Conservation (phyloP, 2,329 filamentous ascomycete genomes). For the Diaporthe sp. region DNA sequence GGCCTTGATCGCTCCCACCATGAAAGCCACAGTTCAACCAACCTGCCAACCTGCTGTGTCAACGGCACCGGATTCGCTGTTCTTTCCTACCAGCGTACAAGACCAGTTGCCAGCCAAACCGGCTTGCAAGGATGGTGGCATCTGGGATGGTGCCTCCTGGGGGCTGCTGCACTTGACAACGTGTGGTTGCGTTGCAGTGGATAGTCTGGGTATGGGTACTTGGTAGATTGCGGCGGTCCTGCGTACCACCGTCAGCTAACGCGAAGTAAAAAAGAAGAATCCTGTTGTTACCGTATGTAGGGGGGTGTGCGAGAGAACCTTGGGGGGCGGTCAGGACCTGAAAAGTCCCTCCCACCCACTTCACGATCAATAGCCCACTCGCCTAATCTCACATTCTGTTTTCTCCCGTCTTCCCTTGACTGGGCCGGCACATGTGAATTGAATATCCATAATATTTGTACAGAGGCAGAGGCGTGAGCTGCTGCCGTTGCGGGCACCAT, state of each 20-base stretch:
- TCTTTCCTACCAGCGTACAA: not conserved
- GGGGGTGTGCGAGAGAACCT: not conserved
- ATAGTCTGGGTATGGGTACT: constrained; percentile 23
- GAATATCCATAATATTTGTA: constrained; percentile 22
- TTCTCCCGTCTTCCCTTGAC: constrained; percentile 8
- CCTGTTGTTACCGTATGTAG: not conserved
- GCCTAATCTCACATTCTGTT: constrained; percentile 11
- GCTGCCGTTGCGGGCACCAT: constrained; percentile 20
- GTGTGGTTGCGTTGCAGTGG: constrained; percentile 26
- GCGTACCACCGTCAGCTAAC: constrained; percentile 18
- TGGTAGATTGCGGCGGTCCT: constrained; percentile 17
- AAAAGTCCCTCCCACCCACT: constrained; percentile 24
- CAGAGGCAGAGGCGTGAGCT: constrained; percentile 17
- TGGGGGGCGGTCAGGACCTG: constrained; percentile 20
- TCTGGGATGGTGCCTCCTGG: not conserved
- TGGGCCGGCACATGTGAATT: constrained; percentile 22
- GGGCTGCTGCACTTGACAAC: constrained; percentile 2
- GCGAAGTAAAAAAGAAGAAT: constrained; percentile 6
- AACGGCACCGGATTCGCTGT: not conserved
- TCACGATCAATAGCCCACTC: constrained; percentile 16
- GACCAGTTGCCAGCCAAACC: too few species aligned
- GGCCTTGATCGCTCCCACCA: not conserved
- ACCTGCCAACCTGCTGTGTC: not conserved
- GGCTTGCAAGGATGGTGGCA: not conserved
- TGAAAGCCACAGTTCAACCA: not conserved